phyloP scores from a whole-genome alignment of 2,329 filamentous ascomycete species.

The Dactylonectria macrodidyma region DNA sequence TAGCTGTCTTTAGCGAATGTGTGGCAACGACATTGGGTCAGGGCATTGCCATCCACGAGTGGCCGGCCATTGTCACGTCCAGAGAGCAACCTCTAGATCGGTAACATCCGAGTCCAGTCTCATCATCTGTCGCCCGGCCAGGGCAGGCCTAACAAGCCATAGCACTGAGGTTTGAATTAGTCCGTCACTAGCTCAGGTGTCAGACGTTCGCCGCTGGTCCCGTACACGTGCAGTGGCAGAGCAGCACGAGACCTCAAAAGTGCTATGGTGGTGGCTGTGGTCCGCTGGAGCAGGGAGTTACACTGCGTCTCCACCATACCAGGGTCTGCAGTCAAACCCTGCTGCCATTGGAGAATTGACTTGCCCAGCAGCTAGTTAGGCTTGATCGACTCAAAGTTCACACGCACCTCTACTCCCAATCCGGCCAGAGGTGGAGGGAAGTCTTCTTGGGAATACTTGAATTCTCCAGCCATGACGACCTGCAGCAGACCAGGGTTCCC shows the following conservation, averaged over 20 bases:
- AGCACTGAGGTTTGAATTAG: neutral
- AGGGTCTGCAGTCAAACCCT: conserved; percentile 21
- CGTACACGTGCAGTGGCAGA: conserved; percentile 9
- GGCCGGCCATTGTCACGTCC: too few species aligned
- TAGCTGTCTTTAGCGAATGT: too few species aligned
- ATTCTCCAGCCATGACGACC: neutral
- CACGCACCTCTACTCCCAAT: conserved; percentile 17
- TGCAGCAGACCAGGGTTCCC: neutral
- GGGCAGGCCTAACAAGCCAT: too few species aligned
- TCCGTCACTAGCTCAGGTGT: conserved; percentile 1
- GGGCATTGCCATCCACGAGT: neutral
- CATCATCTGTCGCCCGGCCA: neutral
- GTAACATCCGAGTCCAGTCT: neutral
- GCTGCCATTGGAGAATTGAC: conserved; percentile 16
- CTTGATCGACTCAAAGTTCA: conserved; percentile 17
- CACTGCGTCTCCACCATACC: conserved; percentile 16
- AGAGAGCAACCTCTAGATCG: too few species aligned
- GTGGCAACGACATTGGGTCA: neutral
- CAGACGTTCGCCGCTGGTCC: conserved; percentile 14
- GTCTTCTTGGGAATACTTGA: neutral
- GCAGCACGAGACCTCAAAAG: conserved; percentile 29
- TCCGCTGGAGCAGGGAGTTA: conserved; percentile 26
- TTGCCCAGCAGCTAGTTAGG: conserved; percentile 12
- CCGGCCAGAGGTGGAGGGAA: neutral
- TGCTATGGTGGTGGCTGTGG: conserved; percentile 29